Evolutionary conservation across 192 early-diverging fungal genomes (phyloP), one percentile per base, ranked within the genome.

Genomic region (Coemansia biformis): DNA sequence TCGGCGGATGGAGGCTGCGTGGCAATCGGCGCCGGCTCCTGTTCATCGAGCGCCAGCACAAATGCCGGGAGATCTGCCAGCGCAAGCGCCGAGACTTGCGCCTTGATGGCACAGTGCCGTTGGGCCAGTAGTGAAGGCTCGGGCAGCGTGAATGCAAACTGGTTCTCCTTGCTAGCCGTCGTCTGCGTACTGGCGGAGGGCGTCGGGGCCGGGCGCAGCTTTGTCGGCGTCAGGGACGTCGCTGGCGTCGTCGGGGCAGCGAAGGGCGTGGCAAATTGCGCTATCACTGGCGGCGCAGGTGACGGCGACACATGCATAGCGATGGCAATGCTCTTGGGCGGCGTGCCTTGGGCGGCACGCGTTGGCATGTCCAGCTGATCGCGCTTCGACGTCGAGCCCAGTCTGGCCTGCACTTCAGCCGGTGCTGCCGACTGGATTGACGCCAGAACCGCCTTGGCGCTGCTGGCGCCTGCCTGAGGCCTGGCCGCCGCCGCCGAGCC

Each of bases 381-480:
- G 1, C 36, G 11, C n/a, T 38, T 9, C 2, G 35, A 22, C 6
- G 43, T 41, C 8, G 51, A 26, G 2, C 26, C 51, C 12, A 71
- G 35, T 19, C 26, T 43, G 9, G 56, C 54, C 43, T 54, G 60
- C 42, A 71, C 51, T 37, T 52, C 67, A 0, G 60, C 56, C n/a
- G 67, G 67, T 1, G 67, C 67, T 4, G 60, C 67, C 12, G 60
- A 71, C 43, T 62, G 50, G 16, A 71, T 71, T 3, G 59, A 63
- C 15, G 58, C 60, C 13, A 71, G 17, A 34, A 71, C 24, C 13
- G 55, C 43, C 38, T 40, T 53, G 29, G 42, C 40, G 1, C 48
- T 39, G 11, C n/a, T 26, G 3, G 24, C 24, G 24, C 6, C 24
- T 5, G 24, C 3, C 24, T 26, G 24, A 2, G 24, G 24, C 3